Percentiles rank a stretch among this genome's conserved stretches.
Evolutionary conservation across 495 filamentous ascomycete genomes (phyloP).

Genomic region (Staphylotrichum longicolle): DNA sequence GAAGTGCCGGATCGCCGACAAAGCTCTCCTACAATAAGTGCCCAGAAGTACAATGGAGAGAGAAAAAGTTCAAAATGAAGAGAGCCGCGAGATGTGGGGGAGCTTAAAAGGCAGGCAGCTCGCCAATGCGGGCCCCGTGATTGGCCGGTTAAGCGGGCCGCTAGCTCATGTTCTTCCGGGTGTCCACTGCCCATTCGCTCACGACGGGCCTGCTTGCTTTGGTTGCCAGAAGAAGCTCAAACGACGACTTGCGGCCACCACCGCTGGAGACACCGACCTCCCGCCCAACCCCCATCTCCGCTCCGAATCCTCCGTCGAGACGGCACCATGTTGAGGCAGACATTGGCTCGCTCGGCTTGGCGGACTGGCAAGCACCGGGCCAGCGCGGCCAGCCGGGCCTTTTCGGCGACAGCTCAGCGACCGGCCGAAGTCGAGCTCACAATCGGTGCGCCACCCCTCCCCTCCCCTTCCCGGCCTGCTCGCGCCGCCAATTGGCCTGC

Average conservation of each 20-base stretch:
- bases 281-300: slow-evolving; percentile 20
- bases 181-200: neutral
- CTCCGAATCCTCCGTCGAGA: slow-evolving; percentile 44
- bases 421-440: slow-evolving; percentile 91
- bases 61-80: slow-evolving; percentile 39
- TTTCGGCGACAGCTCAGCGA: slow-evolving; percentile 69
- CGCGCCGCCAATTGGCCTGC: slow-evolving; percentile 22
- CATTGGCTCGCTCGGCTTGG: slow-evolving; percentile 80
- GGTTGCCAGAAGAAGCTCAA: slow-evolving; percentile 9
- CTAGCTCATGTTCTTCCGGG: slow-evolving; percentile 27
- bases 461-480: slow-evolving; percentile 3
- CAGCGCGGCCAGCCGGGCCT: slow-evolving; percentile 64
- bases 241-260: slow-evolving; percentile 15
- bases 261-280: slow-evolving; percentile 18
- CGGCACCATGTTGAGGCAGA: slow-evolving; percentile 82
- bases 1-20: slow-evolving; percentile 30
- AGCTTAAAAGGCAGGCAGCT: slow-evolving; percentile 25
- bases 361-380: slow-evolving; percentile 68
- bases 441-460: slow-evolving; percentile 61
- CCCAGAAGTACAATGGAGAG: slow-evolving; percentile 57
- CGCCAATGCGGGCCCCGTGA: slow-evolving; percentile 26
- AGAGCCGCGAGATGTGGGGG: slow-evolving; percentile 20
- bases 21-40: slow-evolving; percentile 84
- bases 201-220: slow-evolving; percentile 5
- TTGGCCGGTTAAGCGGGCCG: slow-evolving; percentile 31